Evolutionary conservation across 2,329 filamentous ascomycete genomes (phyloP), one percentile per base, ranked within the genome.

Genomic region (Pleurostoma richardsiae): DNA sequence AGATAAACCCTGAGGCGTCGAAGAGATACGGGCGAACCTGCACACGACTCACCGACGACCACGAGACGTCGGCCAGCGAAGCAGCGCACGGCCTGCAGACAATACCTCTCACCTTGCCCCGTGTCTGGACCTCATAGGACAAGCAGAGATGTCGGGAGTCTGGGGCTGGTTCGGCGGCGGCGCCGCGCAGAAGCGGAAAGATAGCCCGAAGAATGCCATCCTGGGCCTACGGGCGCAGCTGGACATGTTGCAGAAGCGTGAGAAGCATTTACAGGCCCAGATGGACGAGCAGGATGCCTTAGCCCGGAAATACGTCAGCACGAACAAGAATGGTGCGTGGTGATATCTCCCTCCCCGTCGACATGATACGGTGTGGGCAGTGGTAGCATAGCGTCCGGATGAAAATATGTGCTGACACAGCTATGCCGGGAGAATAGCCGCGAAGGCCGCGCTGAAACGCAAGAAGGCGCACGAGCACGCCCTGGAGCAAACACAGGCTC

Each of bases 191-290:
- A 89, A 90, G 78, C 85, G 85, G 73, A 96, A 95, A 74, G 90
- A 96, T 72, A 86, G 83, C 50, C 90, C 94, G 48, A 99, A 99
- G 80, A 94, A 96, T 75, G 94, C 94, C 57, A 99, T 99, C 61
- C 77, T 99, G 48, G 82, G 81, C 50, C 74, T 99, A 62, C 83
- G 94, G 58, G 80, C 86, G 61, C 92, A 96, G 73, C 79, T 97
- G 40, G 92, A 96, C 59, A 97, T 97, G 91, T 79, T 99, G 63
- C 90, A 95, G 72, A 99, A 99, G 79, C 81, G 92, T 50, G 91
- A 97, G 76, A 88, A 82, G 67, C 90, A 97, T 64, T 71, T 97
- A 52, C 86, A 94, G 68, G 87, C 80, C 53, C 90, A 95, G 74
- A 96, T 97, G 74, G 85, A 90, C 29, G 90, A 97, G 67, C 91